Base-by-base conservation (phyloP, 192 early-diverging fungal species). In the Backusella macrospora region DNA sequence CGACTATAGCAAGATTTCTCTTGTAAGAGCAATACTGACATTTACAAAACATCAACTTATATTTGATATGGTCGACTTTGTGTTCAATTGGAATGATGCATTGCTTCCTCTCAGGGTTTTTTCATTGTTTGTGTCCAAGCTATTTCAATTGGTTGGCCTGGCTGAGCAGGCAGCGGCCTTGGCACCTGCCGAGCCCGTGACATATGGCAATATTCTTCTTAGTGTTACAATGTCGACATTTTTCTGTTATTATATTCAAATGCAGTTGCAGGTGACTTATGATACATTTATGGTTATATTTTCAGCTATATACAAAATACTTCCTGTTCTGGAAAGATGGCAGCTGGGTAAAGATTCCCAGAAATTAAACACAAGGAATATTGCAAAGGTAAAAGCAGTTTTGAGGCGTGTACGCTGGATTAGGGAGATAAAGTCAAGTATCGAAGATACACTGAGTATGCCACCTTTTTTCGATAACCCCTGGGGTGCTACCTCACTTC, bases 361-460 rank as follows among this genome's bases (percentile, higher is more conserved):
- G 6, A 70, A 70, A 70, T 14, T 66, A 38, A 23, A 55, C 16
- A n/a, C 68, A 70, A 49, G 37, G 29, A 49, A 47, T 34, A 49
- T 70, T 18, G 68, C 8, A 0, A 34, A 47, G 18, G 47, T 46
- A 16, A 70, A 71, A 18, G 52, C 70, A 46, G 45, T 39, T 18
- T 8, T 52, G 26, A 42, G 64, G 26, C 62, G 45, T 0, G 26
- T 65, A 16, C n/a, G 10, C 15, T 34, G 62, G 40, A 64, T 73
- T n/a, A 18, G 62, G 14, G 26, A 63, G 15, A 38, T 73, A 6
- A 73, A 73, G 39, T 5, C 7, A 3, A 65, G 39, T 65, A 45
- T 73, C 6, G 72, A 73, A 40, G 43, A 42, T n/a, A 73, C 62
- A 34, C 29, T 73, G 21, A 47, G n/a, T n/a, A 73, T 73, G 72